Percentiles rank a stretch among this genome's conserved stretches.
phyloP scores from a whole-genome alignment of 2,329 filamentous ascomycete species.

The Pseudogymnoascus sp. region DNA sequence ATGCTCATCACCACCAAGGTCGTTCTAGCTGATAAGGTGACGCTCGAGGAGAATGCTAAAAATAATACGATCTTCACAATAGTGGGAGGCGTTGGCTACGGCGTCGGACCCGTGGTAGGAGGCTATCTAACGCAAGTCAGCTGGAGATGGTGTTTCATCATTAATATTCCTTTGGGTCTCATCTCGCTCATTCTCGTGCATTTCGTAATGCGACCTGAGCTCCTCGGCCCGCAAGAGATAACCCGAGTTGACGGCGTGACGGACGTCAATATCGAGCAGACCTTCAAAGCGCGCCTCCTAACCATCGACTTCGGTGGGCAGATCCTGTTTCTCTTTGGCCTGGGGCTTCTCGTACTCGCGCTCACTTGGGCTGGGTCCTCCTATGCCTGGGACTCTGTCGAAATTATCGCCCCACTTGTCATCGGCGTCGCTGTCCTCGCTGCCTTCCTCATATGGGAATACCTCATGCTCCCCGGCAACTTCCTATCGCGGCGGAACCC shows the following conservation, averaged over 20 bases:
- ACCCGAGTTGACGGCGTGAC: slow-evolving; percentile 37
- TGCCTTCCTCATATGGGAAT: slow-evolving; percentile 35
- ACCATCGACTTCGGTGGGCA: slow-evolving; percentile 50
- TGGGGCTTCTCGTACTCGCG: slow-evolving; percentile 35
- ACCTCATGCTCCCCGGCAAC: slow-evolving; percentile 37
- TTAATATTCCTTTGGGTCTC: slow-evolving; percentile 49
- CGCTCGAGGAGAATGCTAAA: slow-evolving; percentile 50
- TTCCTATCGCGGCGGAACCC: slow-evolving; percentile 41
- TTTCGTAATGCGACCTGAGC: slow-evolving; percentile 48
- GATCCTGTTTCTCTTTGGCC: slow-evolving; percentile 38
- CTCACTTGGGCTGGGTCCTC: slow-evolving; percentile 37
- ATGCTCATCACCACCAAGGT: slow-evolving; percentile 52
- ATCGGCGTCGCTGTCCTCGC: slow-evolving; percentile 31
- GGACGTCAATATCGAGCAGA: slow-evolving; percentile 25
- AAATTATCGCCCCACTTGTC: slow-evolving; percentile 33
- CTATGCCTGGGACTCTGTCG: slow-evolving; percentile 32
- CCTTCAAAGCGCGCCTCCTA: slow-evolving; percentile 34
- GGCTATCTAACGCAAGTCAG: slow-evolving; percentile 43
- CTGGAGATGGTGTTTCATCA: slow-evolving; percentile 61
- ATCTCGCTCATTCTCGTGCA: slow-evolving; percentile 45
- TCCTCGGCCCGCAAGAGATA: slow-evolving; percentile 41
- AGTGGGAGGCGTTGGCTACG: slow-evolving; percentile 50
- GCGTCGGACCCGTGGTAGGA: slow-evolving; percentile 53
- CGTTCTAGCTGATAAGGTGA: slow-evolving; percentile 57
- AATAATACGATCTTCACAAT: slow-evolving; percentile 56